phyloP scores from a whole-genome alignment of 306 rosid genomes.

The Sechiopsis laciniata region DNA sequence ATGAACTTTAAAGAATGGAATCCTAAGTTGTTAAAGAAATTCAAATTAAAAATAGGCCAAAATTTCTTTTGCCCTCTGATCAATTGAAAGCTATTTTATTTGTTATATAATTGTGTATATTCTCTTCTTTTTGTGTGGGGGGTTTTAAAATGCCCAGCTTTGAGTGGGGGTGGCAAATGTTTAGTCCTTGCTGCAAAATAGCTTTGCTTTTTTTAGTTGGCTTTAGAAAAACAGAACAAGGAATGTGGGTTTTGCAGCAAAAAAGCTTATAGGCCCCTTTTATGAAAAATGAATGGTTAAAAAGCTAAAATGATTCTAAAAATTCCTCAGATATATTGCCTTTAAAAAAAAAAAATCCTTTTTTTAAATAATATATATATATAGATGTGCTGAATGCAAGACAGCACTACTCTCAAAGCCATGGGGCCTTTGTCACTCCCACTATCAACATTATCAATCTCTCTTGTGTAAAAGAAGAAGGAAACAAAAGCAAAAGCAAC shows the following conservation, averaged over 20 bases:
- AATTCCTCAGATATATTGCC: slow-evolving; percentile 27
- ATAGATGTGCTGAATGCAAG: slow-evolving; percentile 80
- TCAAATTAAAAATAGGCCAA: slow-evolving; percentile 43
- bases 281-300: slow-evolving; percentile 37
- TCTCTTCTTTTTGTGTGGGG: slow-evolving; percentile 15
- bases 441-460: background rate
- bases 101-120: background rate
- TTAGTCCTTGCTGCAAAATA: background rate
- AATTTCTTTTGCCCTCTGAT: slow-evolving; percentile 41
- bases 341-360: too few relatives aligned
- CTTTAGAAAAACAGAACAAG: slow-evolving; percentile 7
- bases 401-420: slow-evolving; percentile 53
- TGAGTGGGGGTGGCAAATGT: slow-evolving; percentile 6
- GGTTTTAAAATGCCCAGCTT: too few relatives aligned
- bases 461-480: slow-evolving; percentile 21
- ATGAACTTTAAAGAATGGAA: slow-evolving; percentile 55
- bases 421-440: slow-evolving; percentile 9
- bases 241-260: slow-evolving; percentile 18
- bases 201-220: background rate
- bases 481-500: slow-evolving; percentile 30
- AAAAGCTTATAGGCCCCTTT: slow-evolving; percentile 31
- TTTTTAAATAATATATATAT: background rate
- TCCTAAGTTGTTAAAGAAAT: slow-evolving; percentile 49
- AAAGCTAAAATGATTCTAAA: slow-evolving; percentile 65
- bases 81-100: slow-evolving; percentile 28